Conservation (phyloP, 768 basidiomycete genomes). For the Mycena haematopus region DNA sequence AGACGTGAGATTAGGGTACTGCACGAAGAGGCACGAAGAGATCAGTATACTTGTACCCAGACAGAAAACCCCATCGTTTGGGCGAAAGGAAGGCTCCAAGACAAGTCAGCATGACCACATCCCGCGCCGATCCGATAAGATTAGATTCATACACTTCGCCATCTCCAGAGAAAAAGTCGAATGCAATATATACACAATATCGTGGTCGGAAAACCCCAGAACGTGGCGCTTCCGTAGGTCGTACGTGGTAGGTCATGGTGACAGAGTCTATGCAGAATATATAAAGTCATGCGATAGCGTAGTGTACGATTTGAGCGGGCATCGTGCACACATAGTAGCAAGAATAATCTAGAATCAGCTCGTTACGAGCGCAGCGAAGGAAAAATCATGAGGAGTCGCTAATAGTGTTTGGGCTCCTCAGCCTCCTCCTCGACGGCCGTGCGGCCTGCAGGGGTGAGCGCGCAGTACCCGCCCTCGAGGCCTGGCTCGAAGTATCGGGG, state of each 20-base stretch:
- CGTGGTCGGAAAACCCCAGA: not conserved
- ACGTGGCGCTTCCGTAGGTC: not conserved
- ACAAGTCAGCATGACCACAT: too few species aligned
- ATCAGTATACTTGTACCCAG: too few species aligned
- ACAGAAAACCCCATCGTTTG: too few species aligned
- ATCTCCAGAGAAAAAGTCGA: not conserved
- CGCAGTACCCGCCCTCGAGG: conserved; percentile 67
- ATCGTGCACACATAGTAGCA: not conserved
- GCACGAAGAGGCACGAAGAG: too few species aligned
- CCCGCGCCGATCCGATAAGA: too few species aligned
- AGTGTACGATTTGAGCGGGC: not conserved
- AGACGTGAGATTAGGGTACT: too few species aligned
- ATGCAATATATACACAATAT: not conserved
- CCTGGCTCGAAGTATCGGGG: conserved; percentile 78
- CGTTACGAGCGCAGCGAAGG: not conserved
- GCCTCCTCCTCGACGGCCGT: conserved; percentile 80
- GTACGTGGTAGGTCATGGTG: not conserved
- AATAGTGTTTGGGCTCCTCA: conserved; percentile 42
- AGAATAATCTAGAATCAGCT: conserved; percentile 13
- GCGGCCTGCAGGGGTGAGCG: conserved; percentile 71
- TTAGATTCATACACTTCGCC: too few species aligned
- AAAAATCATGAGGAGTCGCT: conserved; percentile 33
- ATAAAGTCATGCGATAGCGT: not conserved
- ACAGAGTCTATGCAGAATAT: not conserved
- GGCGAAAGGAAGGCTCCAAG: too few species aligned